Conservation (phyloP, 768 basidiomycete genomes). For the Cantharellus cinnabarinus region DNA sequence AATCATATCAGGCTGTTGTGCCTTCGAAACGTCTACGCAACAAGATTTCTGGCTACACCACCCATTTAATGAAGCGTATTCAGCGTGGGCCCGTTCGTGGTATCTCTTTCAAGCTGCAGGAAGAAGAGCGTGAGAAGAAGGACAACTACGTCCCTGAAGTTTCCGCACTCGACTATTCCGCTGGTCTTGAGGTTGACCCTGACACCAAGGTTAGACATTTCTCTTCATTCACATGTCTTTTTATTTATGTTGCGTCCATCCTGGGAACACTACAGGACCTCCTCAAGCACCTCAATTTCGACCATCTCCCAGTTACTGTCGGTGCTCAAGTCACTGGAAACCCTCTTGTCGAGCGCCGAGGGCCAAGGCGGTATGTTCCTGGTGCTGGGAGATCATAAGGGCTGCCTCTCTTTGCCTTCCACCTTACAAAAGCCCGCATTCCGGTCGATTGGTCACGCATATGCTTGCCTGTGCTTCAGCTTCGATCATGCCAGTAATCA, state of each 20-base stretch:
- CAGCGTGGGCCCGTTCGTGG: conserved; percentile 95
- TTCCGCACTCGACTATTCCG: conserved; percentile 72
- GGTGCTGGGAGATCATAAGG: conserved; percentile 32
- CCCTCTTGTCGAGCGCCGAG: conserved; percentile 43
- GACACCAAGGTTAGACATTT: conserved; percentile 66
- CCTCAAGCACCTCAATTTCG: conserved; percentile 84
- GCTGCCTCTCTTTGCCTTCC: not conserved
- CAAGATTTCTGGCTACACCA: conserved; percentile 99
- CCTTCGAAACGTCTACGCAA: conserved; percentile 98
- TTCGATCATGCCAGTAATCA: not conserved
- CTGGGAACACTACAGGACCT: conserved; percentile 36
- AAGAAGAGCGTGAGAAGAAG: conserved; percentile 97
- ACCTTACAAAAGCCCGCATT: not conserved
- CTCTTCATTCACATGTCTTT: not conserved
- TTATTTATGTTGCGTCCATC: not conserved
- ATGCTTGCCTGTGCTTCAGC: not conserved
- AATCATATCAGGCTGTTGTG: conserved; percentile 47
- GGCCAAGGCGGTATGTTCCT: conserved; percentile 46
- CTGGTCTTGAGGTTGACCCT: conserved; percentile 66
- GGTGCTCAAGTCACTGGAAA: conserved; percentile 36
- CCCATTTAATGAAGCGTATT: conserved; percentile 99
- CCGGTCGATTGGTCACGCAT: not conserved
- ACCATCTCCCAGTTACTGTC: conserved; percentile 62
- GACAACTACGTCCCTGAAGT: conserved; percentile 99
- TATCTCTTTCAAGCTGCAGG: conserved; percentile 99